A percentile compares a stretch with the other conserved stretches of the same genome.
Conservation (phyloP, 2,329 filamentous ascomycete genomes). For the Hypomyces perniciosus region DNA sequence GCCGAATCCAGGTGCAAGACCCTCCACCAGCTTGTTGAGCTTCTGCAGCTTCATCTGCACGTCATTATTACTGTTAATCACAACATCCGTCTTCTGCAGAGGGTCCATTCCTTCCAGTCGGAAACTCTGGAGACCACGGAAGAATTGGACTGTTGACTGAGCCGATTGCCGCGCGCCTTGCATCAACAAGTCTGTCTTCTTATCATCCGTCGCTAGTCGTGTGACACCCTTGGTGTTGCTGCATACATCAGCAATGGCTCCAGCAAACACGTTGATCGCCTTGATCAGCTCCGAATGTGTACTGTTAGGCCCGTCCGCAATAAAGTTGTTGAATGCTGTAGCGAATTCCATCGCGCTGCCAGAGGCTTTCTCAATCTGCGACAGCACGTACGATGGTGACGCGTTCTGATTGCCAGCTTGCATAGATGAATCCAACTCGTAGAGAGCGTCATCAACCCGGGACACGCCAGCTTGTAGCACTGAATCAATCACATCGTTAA, state of each 20-base stretch:
- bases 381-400: constrained; percentile 87
- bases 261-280: constrained; percentile 82
- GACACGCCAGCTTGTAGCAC: constrained; percentile 90
- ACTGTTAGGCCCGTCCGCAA: constrained; percentile 90
- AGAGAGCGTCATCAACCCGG: constrained; percentile 91
- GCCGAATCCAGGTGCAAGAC: constrained; percentile 80
- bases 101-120: constrained; percentile 85
- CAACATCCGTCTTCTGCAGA: constrained; percentile 90
- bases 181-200: constrained; percentile 82
- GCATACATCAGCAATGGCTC: constrained; percentile 86
- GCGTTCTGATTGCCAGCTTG: constrained; percentile 98
- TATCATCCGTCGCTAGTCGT: constrained; percentile 89
- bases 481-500: constrained; percentile 96
- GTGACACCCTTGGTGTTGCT: constrained; percentile 95
- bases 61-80: constrained; percentile 96
- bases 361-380: constrained; percentile 94
- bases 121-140: constrained; percentile 90
- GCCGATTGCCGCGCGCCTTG: constrained; percentile 79
- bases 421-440: constrained; percentile 96
- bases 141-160: constrained; percentile 84
- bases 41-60: constrained; percentile 91
- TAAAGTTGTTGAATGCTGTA: constrained; percentile 96
- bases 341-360: constrained; percentile 94
- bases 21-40: constrained; percentile 87
- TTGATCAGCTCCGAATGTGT: constrained; percentile 88